Conservation (phyloP, 495 filamentous ascomycete species). For the Neurospora intermedia region DNA sequence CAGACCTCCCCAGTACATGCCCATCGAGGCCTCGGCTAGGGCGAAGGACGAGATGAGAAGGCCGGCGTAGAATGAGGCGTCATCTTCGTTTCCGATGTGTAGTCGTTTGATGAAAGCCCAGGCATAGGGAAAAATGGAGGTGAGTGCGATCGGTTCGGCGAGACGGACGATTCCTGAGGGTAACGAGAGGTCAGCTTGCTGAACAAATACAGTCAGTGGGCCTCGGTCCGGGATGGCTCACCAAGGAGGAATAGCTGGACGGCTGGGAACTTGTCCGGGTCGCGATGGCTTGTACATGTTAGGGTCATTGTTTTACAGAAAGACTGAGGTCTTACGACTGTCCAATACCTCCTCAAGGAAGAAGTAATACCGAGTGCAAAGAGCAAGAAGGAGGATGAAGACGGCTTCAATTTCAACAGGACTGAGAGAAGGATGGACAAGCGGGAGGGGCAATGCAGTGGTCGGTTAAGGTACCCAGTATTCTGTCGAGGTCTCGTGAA, state of each 20-base stretch:
- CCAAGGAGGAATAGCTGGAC: conserved; percentile 68
- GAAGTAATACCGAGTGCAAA: background rate
- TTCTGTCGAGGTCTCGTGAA: background rate
- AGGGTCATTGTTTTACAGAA: conserved; percentile 32
- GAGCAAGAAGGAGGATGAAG: background rate
- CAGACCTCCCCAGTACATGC: conserved; percentile 75
- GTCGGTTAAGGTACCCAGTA: background rate
- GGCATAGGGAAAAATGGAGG: conserved; percentile 80
- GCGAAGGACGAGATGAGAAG: conserved; percentile 79
- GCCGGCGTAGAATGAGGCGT: conserved; percentile 76
- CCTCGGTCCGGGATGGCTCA: conserved; percentile 30
- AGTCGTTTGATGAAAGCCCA: conserved; percentile 73
- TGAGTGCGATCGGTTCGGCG: conserved; percentile 80
- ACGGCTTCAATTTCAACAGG: background rate
- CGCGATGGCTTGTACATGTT: conserved; percentile 33
- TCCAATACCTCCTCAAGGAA: conserved; percentile 1
- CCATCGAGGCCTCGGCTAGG: conserved; percentile 67
- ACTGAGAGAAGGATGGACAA: background rate
- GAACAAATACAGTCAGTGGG: conserved; percentile 67
- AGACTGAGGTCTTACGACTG: conserved; percentile 23
- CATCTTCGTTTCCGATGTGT: conserved; percentile 50
- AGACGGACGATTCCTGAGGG: conserved; percentile 46
- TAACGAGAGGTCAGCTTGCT: conserved; percentile 62
- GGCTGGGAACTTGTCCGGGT: conserved; percentile 58
- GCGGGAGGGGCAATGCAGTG: background rate